Percentiles rank a stretch among this genome's conserved stretches.
Conservation (phyloP, 176 grass and related monocot genomes). For the Triticum turgidum region DNA sequence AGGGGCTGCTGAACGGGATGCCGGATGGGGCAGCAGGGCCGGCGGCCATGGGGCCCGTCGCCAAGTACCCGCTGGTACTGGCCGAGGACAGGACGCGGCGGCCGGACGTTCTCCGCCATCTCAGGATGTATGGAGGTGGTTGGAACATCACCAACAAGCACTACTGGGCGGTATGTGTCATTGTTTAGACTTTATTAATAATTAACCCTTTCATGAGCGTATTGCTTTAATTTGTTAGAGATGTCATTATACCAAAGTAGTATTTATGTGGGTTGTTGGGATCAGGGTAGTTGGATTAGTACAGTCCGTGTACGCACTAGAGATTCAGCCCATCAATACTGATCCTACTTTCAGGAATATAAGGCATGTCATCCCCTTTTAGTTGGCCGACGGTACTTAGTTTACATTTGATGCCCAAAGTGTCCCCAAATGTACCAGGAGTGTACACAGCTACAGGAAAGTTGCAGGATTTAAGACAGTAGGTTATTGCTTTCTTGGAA, state of each 20-base stretch:
- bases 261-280: conserved; percentile 35
- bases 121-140: conserved; percentile 71
- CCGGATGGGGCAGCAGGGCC: conserved; percentile 40
- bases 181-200: conserved; percentile 5
- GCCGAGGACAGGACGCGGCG: conserved; percentile 74
- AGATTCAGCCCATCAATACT: conserved; percentile 8
- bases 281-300: conserved; percentile 26
- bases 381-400: neutral
- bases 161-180: conserved; percentile 82
- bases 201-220: neutral
- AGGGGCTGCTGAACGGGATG: conserved; percentile 70
- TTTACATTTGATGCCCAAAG: neutral
- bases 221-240: conserved; percentile 20
- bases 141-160: conserved; percentile 90
- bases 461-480: neutral
- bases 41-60: conserved; percentile 38
- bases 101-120: conserved; percentile 67
- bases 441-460: neutral
- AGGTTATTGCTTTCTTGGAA: neutral
- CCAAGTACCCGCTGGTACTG: conserved; percentile 69
- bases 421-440: neutral
- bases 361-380: neutral
- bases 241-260: neutral
- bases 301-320: neutral
- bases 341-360: conserved; percentile 20